Percentiles rank a stretch among this genome's conserved stretches.
Conservation (phyloP, 148 eudicot species). For the Chenopodium formosanum region DNA sequence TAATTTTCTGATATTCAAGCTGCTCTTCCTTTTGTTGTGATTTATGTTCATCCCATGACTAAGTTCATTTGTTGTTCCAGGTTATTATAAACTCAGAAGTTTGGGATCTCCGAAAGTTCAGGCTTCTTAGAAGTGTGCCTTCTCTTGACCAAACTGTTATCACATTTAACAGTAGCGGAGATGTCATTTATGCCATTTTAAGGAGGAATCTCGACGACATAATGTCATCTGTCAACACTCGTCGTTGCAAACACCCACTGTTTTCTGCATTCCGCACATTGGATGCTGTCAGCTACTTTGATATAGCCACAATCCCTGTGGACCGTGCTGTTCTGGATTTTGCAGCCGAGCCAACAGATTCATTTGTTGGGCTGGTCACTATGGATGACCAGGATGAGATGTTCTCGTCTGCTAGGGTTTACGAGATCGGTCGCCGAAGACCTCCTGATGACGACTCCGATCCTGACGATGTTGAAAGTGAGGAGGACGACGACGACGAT, state of each 20-base stretch:
- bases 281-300: conserved; percentile 83
- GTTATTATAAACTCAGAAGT: conserved; percentile 97
- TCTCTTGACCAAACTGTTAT: conserved; percentile 87
- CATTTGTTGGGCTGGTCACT: conserved; percentile 77
- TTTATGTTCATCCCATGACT: neutral
- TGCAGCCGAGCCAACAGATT: conserved; percentile 84
- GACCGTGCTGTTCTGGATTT: conserved; percentile 91
- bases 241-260: conserved; percentile 80
- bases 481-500: conserved; percentile 61
- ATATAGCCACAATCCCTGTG: conserved; percentile 83
- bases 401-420: conserved; percentile 85
- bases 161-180: conserved; percentile 81
- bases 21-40: neutral
- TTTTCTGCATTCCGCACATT: conserved; percentile 87
- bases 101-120: conserved; percentile 88
- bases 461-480: conserved; percentile 88
- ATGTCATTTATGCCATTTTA: conserved; percentile 80
- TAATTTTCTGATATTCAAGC: neutral
- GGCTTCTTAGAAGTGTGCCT: conserved; percentile 83
- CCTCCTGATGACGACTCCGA: conserved; percentile 94
- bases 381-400: conserved; percentile 90
- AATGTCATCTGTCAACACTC: conserved; percentile 62
- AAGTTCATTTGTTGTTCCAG: conserved; percentile 36
- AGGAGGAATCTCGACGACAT: conserved; percentile 85
- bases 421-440: conserved; percentile 85